These are phyloP conservation scores for Isatis tinctoria DNA, from an alignment of 345 rosid genomes.

Conservation along the genomic window DNA sequence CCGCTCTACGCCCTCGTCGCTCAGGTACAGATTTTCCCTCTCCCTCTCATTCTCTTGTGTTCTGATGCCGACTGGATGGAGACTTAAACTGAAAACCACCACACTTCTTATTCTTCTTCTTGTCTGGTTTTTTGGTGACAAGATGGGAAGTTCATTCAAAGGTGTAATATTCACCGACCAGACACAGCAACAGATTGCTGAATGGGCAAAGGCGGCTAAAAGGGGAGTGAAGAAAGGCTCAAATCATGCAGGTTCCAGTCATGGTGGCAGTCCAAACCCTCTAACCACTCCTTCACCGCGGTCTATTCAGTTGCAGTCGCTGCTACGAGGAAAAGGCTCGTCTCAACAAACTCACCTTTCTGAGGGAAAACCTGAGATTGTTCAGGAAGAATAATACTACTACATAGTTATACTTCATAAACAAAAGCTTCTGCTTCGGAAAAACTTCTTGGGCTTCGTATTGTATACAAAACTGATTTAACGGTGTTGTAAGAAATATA, in stretches of 20 bases:
- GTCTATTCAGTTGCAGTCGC: constrained; percentile 18
- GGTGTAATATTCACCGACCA: constrained; percentile 74
- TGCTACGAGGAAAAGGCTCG: constrained; percentile 1
- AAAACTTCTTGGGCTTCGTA: not conserved
- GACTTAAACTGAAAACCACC: not conserved
- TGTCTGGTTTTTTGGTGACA: constrained; percentile 6
- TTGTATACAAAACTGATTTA: not conserved
- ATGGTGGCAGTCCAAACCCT: constrained; percentile 1
- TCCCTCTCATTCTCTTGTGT: not conserved
- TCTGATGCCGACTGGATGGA: not conserved
- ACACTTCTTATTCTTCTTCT: not conserved
- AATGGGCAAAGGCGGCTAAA: constrained; percentile 69
- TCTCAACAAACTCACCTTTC: not conserved
- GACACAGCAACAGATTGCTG: constrained; percentile 52
- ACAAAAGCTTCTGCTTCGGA: not conserved
- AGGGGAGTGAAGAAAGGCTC: constrained; percentile 38
- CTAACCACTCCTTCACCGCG: not conserved
- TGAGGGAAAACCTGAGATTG: not conserved
- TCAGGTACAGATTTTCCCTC: constrained; percentile 41
- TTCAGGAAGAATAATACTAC: not conserved
- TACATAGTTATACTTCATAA: not conserved
- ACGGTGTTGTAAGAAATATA: not conserved
- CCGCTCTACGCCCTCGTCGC: constrained; percentile 90
- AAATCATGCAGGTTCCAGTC: constrained; percentile 2
- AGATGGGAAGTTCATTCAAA: constrained; percentile 91